These are phyloP conservation scores for Paraglomus occultum DNA, from an alignment of 192 early-diverging fungal genomes.

Conservation along the genomic window DNA sequence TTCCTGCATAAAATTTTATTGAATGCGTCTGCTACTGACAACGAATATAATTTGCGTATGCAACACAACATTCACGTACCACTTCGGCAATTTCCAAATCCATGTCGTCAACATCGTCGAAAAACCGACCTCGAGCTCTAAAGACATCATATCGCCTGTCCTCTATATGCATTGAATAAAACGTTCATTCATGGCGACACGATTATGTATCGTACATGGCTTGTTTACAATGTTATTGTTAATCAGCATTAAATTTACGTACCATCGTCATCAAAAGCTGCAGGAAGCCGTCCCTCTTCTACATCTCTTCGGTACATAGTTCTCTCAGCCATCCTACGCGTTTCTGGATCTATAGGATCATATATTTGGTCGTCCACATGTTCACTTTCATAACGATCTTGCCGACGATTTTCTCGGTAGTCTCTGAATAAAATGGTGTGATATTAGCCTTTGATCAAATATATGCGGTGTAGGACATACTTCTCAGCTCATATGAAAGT, in stretches of 20 bases:
- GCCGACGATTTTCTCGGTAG: constrained; percentile 66
- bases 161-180: neutral
- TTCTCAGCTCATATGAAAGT: neutral
- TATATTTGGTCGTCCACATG: constrained; percentile 84
- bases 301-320: constrained; percentile 78
- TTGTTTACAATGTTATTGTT: neutral
- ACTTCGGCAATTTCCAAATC: neutral
- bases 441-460: neutral
- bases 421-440: constrained; percentile 55
- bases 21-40: neutral
- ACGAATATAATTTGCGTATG: neutral
- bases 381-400: constrained; percentile 80
- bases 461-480: neutral
- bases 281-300: constrained; percentile 77
- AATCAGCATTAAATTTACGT: constrained; percentile 29
- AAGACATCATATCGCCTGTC: neutral
- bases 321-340: constrained; percentile 73
- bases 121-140: neutral
- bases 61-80: neutral
- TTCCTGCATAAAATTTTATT: constrained; percentile 32
- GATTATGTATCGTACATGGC: neutral
- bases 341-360: constrained; percentile 66
- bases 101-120: neutral
- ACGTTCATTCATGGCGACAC: neutral
- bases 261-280: constrained; percentile 85